Evolutionary conservation across 345 rosid species (phyloP).

Genomic region (Hirschfeldia incana): DNA sequence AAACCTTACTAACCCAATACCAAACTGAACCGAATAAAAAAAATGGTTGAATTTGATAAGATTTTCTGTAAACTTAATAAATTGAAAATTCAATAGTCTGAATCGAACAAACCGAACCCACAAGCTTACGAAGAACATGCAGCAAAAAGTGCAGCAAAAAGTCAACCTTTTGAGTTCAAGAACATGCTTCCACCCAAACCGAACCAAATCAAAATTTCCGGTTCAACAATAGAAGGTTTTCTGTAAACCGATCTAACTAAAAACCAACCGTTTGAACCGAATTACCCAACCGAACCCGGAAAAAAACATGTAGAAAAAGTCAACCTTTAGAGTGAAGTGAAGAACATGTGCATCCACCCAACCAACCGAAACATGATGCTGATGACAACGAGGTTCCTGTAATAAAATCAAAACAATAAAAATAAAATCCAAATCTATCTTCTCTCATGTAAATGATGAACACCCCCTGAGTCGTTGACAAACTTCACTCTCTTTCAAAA

Average conservation of each 20-base stretch:
- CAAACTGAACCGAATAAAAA: background rate
- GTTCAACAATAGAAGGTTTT: background rate
- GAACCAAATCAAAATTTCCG: background rate
- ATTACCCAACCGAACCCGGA: background rate
- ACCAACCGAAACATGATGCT: conserved; percentile 15
- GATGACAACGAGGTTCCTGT: conserved; percentile 7
- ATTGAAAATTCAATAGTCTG: background rate
- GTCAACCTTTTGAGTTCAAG: conserved; percentile 2
- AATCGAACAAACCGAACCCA: background rate
- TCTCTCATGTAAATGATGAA: background rate
- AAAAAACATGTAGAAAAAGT: background rate
- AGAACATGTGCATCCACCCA: background rate
- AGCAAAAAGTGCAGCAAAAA: background rate
- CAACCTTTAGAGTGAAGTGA: conserved; percentile 5
- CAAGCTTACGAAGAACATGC: background rate
- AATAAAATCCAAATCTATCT: background rate
- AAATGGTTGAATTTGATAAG: background rate
- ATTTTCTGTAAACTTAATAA: background rate
- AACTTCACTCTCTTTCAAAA: background rate
- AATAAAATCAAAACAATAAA: conserved; percentile 11
- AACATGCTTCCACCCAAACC: background rate
- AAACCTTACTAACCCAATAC: background rate
- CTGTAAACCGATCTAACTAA: background rate
- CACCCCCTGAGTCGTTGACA: conserved; percentile 14
- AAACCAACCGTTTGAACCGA: background rate